Base-by-base conservation (phyloP, 2,329 filamentous ascomycete genomes). In the Pyricularia pennisetigena region DNA sequence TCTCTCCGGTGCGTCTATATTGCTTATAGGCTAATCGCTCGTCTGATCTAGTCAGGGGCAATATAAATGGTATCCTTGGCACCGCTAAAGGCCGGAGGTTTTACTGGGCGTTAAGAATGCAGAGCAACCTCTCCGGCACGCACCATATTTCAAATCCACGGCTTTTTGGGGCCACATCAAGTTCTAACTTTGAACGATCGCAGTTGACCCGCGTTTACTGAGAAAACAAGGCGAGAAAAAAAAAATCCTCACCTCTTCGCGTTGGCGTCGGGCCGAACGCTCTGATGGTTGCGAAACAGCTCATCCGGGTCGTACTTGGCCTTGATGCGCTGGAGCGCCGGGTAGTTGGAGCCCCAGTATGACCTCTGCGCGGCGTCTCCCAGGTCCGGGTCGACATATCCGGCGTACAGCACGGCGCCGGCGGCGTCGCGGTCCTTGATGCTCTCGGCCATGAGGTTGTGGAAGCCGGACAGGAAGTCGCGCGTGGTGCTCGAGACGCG, bases 271-370 rank as follows among this genome's bases (percentile, higher is more conserved):
- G 68, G 68, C 59, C 61, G 20, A 14, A 85, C 78, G 71, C 82
- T 87, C 74, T 88, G 85, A 0, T 85, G 85, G 70, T 88, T 88
- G 66, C 82, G 82, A 71, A 89, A 89, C 0, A 86, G 67, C 69
- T 87, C 81, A 0, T 74, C 71, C 0, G 85, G 82, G 72, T 89
- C 86, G 75, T 82, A 82, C 2, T 74, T 76, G 6, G 75, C 72
- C 77, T 89, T 89, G 64, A 88, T 78, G 65, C 75, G 67, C 66
- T 81, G 76, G 65, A 89, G 76, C 9, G 70, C 72, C 0, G 78
- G 74, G 54, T 87, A 74, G 70, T 87, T 86, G 0, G 78, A 71
- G 0, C 82, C 82, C 85, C 85, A 89, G 73, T 88, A 88, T 9
- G 80, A 78, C 67, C 77, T 71, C 72, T 86, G 83, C 9, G 81